A percentile compares a stretch with the other conserved stretches of the same genome.
These are phyloP conservation scores for Striga asiatica DNA, from an alignment of 257 asterid genomes.

Conservation along the genomic window DNA sequence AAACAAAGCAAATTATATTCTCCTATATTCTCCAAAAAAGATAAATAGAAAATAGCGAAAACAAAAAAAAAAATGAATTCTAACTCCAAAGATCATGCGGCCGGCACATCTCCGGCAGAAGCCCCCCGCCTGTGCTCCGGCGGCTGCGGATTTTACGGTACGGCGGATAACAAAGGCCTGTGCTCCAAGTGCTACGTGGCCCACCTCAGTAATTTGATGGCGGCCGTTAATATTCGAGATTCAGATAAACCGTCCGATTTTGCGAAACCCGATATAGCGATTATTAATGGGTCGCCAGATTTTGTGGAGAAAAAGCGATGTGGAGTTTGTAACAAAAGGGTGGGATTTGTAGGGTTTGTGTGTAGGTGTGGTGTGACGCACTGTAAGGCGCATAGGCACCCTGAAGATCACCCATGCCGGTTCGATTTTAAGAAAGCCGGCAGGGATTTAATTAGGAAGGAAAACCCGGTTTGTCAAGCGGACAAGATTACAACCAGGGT, in stretches of 20 bases:
- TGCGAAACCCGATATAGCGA: neutral
- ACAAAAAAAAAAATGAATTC: too few relatives aligned
- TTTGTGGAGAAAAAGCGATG: neutral
- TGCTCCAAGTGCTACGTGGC: neutral
- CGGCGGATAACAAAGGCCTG: neutral
- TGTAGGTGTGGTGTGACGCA: neutral
- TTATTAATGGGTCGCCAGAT: too few relatives aligned
- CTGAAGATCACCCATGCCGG: neutral
- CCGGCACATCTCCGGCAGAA: too few relatives aligned
- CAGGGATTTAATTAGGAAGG: neutral
- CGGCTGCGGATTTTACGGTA: neutral
- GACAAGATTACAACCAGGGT: neutral
- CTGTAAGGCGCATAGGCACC: neutral
- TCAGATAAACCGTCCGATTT: neutral
- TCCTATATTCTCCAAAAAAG: too few relatives aligned
- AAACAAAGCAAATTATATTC: too few relatives aligned
- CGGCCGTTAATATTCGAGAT: neutral
- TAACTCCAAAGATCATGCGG: too few relatives aligned
- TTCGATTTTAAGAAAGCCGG: neutral
- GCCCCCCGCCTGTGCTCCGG: neutral
- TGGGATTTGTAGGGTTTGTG: neutral
- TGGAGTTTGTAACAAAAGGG: neutral
- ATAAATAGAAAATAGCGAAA: too few relatives aligned
- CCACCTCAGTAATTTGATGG: neutral
- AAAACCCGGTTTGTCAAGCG: neutral